Evolutionary conservation across 345 rosid genomes (phyloP).

Genomic region (Eucalyptus sp.): DNA sequence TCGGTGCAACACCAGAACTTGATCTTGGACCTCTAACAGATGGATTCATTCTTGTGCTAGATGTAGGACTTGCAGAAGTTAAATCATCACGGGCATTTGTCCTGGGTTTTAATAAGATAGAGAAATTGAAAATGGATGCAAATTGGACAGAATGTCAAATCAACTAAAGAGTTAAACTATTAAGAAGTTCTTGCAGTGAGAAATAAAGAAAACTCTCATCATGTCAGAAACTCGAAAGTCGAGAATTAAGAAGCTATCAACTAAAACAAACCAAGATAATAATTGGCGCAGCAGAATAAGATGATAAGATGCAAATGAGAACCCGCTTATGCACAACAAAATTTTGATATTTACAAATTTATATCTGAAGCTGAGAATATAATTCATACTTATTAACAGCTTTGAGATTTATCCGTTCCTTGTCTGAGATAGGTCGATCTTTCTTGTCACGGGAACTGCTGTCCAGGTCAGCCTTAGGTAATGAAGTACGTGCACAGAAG

Average conservation of each 20-base stretch:
- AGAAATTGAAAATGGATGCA: neutral
- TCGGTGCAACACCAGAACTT: conserved; percentile 47
- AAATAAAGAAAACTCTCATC: neutral
- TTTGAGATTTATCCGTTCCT: conserved; percentile 71
- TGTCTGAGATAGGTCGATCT: conserved; percentile 65
- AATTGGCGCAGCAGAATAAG: neutral
- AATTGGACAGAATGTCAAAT: neutral
- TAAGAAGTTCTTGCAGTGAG: neutral
- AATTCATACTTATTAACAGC: conserved; percentile 63
- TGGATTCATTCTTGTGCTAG: conserved; percentile 46
- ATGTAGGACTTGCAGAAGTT: conserved; percentile 61
- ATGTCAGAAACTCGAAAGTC: neutral
- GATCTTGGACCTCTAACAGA: conserved; percentile 74
- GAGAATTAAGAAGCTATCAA: neutral
- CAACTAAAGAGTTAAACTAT: neutral
- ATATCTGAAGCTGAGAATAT: neutral
- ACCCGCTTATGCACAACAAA: neutral
- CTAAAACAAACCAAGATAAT: neutral
- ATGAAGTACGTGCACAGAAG: conserved; percentile 45
- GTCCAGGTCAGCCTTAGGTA: conserved; percentile 56
- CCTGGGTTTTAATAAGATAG: conserved; percentile 24
- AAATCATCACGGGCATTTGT: conserved; percentile 54
- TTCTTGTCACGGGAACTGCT: conserved; percentile 55
- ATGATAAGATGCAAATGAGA: neutral
- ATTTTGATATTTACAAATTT: neutral